Evolutionary conservation across 2,329 filamentous ascomycete genomes (phyloP).

Genomic region (Aspergillus arachidicola): DNA sequence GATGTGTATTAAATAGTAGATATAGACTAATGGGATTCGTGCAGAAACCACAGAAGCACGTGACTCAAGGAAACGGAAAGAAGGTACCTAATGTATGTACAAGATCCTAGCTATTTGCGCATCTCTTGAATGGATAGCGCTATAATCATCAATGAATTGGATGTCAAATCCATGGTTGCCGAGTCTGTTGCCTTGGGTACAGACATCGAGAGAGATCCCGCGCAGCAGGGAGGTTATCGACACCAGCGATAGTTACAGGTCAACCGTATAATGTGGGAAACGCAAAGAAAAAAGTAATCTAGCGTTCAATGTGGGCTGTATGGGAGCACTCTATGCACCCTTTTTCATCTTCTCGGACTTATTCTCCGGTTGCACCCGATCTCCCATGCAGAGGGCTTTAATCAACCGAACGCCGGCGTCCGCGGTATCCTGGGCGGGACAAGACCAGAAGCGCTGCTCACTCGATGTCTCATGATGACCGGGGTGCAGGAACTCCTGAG

Average conservation of each 20-base stretch:
- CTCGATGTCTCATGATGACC: slow-evolving; percentile 37
- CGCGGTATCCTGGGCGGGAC: slow-evolving; percentile 54
- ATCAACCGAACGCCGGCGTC: slow-evolving; percentile 56
- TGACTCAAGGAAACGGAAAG: background rate
- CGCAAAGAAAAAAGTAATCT: background rate
- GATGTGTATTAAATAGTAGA: background rate
- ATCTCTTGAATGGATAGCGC: background rate
- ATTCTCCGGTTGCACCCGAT: slow-evolving; percentile 1
- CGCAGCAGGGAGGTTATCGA: background rate
- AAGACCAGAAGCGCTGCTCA: slow-evolving; percentile 56
- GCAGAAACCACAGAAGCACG: background rate
- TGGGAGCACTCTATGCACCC: slow-evolving; percentile 34
- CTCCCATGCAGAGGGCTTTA: slow-evolving; percentile 40
- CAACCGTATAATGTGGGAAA: background rate
- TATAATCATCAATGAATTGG: background rate
- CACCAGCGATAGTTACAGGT: background rate
- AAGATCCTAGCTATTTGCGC: background rate
- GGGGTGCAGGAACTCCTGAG: slow-evolving; percentile 30
- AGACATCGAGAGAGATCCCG: background rate
- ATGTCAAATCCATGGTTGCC: background rate
- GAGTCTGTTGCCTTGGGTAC: background rate
- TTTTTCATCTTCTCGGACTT: slow-evolving; percentile 18
- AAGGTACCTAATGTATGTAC: background rate
- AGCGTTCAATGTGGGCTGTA: background rate
- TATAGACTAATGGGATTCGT: background rate